Evolutionary conservation across 2,329 filamentous ascomycete genomes (phyloP), one percentile per base, ranked within the genome.

Genomic region (Chaetomiaceae sp.): DNA sequence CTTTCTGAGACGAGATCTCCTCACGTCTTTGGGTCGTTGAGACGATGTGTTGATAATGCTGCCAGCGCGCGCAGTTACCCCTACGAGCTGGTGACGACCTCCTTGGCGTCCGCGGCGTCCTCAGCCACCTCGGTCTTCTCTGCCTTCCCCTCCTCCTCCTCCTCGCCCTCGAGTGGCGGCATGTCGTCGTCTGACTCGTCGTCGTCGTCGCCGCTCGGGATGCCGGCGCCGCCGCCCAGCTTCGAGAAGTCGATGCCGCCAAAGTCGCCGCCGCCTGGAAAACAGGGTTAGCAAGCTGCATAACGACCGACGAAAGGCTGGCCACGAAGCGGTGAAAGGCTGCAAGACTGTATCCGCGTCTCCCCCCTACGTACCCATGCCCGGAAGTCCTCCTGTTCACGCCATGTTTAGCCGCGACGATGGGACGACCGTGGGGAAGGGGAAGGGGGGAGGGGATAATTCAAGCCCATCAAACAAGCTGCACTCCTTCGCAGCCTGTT

Each of bases 161-260:
- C 80, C 56, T 84, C 83, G 25, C 79, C 84, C 70, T 89, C 87
- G 46, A 95, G 83, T 63, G 82, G 83, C 54, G 91, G 90, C 84
- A 95, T 91, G n/a, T 92, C 89, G 4, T 90, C 88, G 48, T 89
- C 86, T 1, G 85, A 83, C 3, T 81, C 80, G 11, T 80, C 81
- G 2, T 78, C 75, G 23, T 78, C 82, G 27, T 72, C 76, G 39
- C 72, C 74, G 43, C 69, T 73, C 59, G 72, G 73, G 59, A 69
- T 63, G 42, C 65, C 68, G 44, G 73, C 82, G 60, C 78, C 82
- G 59, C 79, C 85, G 59, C 85, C 86, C 59, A 95, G 85, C 80
- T 95, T 95, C 66, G 88, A 94, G 83, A 95, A 95, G 75, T 95
- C 91, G 68, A 96, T 94, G 65, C 88, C 89, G 65, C 46, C 46